These are phyloP conservation scores for Calamus simplicifolius DNA, from an alignment of 176 grass and related monocot genomes.

Conservation along the genomic window DNA sequence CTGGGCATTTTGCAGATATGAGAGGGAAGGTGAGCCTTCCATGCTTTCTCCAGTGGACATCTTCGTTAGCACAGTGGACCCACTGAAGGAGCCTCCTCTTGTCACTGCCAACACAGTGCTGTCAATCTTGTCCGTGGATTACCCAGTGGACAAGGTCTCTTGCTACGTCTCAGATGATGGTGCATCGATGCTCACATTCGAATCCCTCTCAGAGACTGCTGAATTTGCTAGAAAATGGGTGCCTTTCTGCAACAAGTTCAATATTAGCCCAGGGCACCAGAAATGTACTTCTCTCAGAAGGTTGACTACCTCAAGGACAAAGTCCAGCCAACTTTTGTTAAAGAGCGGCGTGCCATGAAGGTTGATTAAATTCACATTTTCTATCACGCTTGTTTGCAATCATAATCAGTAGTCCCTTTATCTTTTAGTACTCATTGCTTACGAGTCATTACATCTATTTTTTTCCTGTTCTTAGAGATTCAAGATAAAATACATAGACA, in stretches of 20 bases:
- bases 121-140: conserved; percentile 87
- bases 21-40: conserved; percentile 83
- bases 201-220: conserved; percentile 78
- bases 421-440: too few relatives aligned
- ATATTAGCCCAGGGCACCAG: conserved; percentile 79
- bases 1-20: conserved; percentile 41
- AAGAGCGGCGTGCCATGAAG: conserved; percentile 97
- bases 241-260: conserved; percentile 97
- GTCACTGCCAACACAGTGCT: conserved; percentile 95
- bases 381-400: too few relatives aligned
- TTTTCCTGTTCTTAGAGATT: too few relatives aligned
- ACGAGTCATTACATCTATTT: too few relatives aligned
- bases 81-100: conserved; percentile 90
- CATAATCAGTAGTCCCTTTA: too few relatives aligned
- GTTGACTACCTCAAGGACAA: conserved; percentile 99
- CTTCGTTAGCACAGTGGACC: conserved; percentile 93
- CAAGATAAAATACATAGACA: too few relatives aligned
- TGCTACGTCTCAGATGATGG: conserved; percentile 98
- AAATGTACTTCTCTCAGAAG: conserved; percentile 87
- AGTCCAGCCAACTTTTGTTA: conserved; percentile 81
- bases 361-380: conserved; percentile 10
- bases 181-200: conserved; percentile 95
- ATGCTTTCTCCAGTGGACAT: conserved; percentile 75
- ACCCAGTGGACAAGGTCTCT: conserved; percentile 93
- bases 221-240: conserved; percentile 98